Evolutionary conservation across 805 yeast species (phyloP).

Genomic region (Wickerhamomyces chambardii): DNA sequence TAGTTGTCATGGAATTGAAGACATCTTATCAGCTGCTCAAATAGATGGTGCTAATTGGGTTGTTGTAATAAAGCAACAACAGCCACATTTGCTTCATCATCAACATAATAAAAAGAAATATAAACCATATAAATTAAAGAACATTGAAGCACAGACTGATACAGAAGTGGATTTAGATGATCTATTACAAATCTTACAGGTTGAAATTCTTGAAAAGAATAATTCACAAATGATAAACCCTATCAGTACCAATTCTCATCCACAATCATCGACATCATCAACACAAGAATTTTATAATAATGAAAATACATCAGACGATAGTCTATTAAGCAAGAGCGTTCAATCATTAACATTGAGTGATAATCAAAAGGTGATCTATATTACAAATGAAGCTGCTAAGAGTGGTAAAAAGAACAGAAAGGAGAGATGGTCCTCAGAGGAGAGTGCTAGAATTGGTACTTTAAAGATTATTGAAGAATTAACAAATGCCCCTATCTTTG

Average conservation of each 20-base stretch:
- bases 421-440: constrained; percentile 72
- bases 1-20: constrained; percentile 47
- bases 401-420: constrained; percentile 67
- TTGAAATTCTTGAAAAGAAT: constrained; percentile 13
- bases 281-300: constrained; percentile 14
- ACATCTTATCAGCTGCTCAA: constrained; percentile 51
- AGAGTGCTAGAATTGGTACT: constrained; percentile 57
- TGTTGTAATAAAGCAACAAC: constrained; percentile 66
- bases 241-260: background rate
- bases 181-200: constrained; percentile 34
- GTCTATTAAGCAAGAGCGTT: constrained; percentile 14
- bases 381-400: constrained; percentile 75
- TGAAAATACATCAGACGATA: constrained; percentile 11
- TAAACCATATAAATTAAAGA: constrained; percentile 71
- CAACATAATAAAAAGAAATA: constrained; percentile 35
- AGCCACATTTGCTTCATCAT: constrained; percentile 11
- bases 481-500: constrained; percentile 61
- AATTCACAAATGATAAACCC: background rate
- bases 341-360: constrained; percentile 20
- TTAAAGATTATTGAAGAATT: constrained; percentile 43
- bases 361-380: constrained; percentile 51
- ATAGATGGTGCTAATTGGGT: constrained; percentile 71
- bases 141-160: constrained; percentile 52
- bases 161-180: constrained; percentile 69
- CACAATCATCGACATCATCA: constrained; percentile 4